These are phyloP conservation scores for Globisporangium mamillatum DNA, from an alignment of 352 stramenopile species.

Conservation along the genomic window DNA sequence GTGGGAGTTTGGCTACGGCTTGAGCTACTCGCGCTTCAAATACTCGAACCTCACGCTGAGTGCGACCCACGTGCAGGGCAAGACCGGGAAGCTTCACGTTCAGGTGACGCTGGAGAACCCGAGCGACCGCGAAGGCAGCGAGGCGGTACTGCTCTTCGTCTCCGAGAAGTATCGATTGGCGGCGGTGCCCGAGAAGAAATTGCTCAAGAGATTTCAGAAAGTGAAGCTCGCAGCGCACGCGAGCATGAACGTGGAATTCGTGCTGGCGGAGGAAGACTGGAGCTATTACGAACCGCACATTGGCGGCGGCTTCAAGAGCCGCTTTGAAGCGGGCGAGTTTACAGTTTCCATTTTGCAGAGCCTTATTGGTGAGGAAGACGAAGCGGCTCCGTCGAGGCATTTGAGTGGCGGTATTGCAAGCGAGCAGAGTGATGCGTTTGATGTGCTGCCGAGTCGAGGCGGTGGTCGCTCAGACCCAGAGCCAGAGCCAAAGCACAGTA, in stretches of 20 bases:
- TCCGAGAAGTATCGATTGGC: slow-evolving; percentile 46
- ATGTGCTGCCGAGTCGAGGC: background rate
- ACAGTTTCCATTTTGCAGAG: slow-evolving; percentile 47
- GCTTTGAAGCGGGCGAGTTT: slow-evolving; percentile 47
- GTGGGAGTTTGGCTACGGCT: slow-evolving; percentile 63
- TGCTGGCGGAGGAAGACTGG: slow-evolving; percentile 41
- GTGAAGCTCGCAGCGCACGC: slow-evolving; percentile 34
- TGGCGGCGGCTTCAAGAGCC: slow-evolving; percentile 36
- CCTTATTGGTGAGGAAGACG: background rate
- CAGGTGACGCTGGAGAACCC: slow-evolving; percentile 65
- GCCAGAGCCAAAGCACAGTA: background rate
- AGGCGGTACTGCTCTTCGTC: slow-evolving; percentile 75
- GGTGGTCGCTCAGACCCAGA: background rate
- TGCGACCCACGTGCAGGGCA: slow-evolving; percentile 25
- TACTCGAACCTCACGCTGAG: slow-evolving; percentile 58
- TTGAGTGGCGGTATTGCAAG: background rate
- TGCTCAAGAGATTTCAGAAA: slow-evolving; percentile 79
- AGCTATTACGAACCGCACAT: slow-evolving; percentile 52
- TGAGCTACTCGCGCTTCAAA: slow-evolving; percentile 65
- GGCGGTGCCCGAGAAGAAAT: slow-evolving; percentile 63
- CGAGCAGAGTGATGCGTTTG: background rate
- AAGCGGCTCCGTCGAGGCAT: background rate
- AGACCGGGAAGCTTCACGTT: slow-evolving; percentile 32
- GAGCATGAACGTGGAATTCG: slow-evolving; percentile 39
- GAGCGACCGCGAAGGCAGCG: slow-evolving; percentile 39